Percentiles rank a stretch among this genome's conserved stretches.
phyloP scores from a whole-genome alignment of 2,329 filamentous ascomycete species.

The Penicillium sp. region DNA sequence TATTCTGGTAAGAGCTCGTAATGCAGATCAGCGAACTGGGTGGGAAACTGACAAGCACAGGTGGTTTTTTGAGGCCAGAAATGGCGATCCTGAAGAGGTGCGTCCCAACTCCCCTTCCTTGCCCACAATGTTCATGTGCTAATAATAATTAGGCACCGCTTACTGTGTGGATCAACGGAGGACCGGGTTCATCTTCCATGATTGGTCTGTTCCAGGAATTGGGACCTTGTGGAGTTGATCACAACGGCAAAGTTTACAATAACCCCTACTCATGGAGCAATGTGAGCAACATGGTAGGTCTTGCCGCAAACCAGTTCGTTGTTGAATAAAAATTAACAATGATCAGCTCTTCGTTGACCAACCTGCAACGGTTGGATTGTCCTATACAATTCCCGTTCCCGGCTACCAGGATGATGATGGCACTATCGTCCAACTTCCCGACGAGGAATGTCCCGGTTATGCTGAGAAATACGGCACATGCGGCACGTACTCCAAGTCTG shows the following conservation, averaged over 20 bases:
- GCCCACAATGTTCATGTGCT: background rate
- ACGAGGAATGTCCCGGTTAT: constrained; percentile 19
- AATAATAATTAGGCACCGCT: constrained; percentile 21
- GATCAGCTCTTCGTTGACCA: constrained; percentile 27
- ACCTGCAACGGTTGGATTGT: constrained; percentile 25
- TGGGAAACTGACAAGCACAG: constrained; percentile 3
- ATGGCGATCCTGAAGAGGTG: constrained; percentile 18
- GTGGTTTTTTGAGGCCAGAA: constrained; percentile 25
- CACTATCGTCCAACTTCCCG: constrained; percentile 16
- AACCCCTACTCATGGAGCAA: constrained; percentile 30
- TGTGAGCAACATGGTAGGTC: constrained; percentile 25
- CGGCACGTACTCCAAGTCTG: constrained; percentile 60
- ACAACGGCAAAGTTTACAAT: constrained; percentile 24
- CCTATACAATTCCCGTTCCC: constrained; percentile 23
- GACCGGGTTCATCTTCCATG: constrained; percentile 37
- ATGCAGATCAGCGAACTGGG: background rate
- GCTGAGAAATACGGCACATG: constrained; percentile 40
- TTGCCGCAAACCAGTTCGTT: background rate
- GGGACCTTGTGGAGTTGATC: constrained; percentile 33
- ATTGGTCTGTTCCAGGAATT: constrained; percentile 40
- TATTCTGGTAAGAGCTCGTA: constrained; percentile 20
- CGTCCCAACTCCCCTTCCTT: background rate
- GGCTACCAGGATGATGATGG: constrained; percentile 14
- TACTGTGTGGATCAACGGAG: constrained; percentile 31
- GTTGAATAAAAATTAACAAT: background rate